Conservation (phyloP, 2,329 filamentous ascomycete genomes). For the Mycosphaerella sp. region DNA sequence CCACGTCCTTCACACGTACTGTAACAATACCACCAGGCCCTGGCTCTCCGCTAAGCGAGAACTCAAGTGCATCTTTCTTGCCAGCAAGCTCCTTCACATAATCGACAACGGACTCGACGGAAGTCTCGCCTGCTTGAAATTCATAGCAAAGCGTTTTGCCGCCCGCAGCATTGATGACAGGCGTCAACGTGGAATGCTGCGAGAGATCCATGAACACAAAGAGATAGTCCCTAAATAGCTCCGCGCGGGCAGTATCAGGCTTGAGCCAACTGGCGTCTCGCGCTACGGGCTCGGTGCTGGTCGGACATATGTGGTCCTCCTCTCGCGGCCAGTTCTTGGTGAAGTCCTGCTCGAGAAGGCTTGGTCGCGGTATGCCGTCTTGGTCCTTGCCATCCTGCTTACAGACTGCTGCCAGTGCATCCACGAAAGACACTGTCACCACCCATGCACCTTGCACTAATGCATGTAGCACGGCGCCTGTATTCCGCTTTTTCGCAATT, state of each 20-base stretch:
- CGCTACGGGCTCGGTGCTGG: slow-evolving; percentile 67
- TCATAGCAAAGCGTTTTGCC: slow-evolving; percentile 72
- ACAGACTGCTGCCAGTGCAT: slow-evolving; percentile 61
- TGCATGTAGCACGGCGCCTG: slow-evolving; percentile 77
- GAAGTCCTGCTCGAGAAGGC: slow-evolving; percentile 69
- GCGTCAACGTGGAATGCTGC: slow-evolving; percentile 70
- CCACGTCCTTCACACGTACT: slow-evolving; percentile 62
- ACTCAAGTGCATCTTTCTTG: slow-evolving; percentile 53
- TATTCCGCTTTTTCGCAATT: slow-evolving; percentile 83
- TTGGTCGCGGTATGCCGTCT: slow-evolving; percentile 22
- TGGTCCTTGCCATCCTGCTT: slow-evolving; percentile 26
- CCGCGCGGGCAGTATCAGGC: slow-evolving; percentile 59
- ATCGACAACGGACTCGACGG: slow-evolving; percentile 62
- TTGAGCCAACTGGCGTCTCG: slow-evolving; percentile 58
- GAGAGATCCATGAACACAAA: slow-evolving; percentile 76
- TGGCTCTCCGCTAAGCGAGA: slow-evolving; percentile 28
- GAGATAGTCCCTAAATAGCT: slow-evolving; percentile 78
- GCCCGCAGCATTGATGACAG: slow-evolving; percentile 68
- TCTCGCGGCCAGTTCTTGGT: slow-evolving; percentile 71
- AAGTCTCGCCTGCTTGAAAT: slow-evolving; percentile 56
- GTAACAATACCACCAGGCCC: slow-evolving; percentile 60
- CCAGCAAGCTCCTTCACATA: slow-evolving; percentile 71
- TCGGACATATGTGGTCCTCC: slow-evolving; percentile 63
- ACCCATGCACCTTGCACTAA: slow-evolving; percentile 75
- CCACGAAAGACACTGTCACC: slow-evolving; percentile 66